phyloP scores from a whole-genome alignment of 768 basidiomycete genomes.

The Boletales sp. region DNA sequence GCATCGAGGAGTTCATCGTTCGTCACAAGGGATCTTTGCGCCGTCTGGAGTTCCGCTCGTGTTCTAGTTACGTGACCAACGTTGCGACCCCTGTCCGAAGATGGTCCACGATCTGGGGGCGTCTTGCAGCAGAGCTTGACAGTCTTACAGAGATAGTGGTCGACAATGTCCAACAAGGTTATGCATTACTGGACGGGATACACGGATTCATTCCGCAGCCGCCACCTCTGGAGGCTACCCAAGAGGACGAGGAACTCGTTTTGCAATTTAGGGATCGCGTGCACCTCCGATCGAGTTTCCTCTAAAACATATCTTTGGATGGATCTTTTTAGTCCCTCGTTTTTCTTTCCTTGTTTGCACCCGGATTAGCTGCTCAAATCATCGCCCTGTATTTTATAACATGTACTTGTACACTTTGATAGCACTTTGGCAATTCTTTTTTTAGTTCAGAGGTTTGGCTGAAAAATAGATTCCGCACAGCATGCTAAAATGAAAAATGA shows the following conservation, averaged over 20 bases:
- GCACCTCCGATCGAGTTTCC: slow-evolving; percentile 4
- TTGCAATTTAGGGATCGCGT: slow-evolving; percentile 11
- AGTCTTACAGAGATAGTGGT: slow-evolving; percentile 24
- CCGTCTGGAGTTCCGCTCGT: slow-evolving; percentile 22
- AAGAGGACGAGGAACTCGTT: slow-evolving; percentile 14
- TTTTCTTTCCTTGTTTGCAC: too few species aligned
- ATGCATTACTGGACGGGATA: slow-evolving; percentile 20
- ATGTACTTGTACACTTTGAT: too few species aligned
- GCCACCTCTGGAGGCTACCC: background rate
- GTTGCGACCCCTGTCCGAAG: slow-evolving; percentile 14
- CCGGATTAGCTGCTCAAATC: too few species aligned
- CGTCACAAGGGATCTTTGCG: slow-evolving; percentile 27
- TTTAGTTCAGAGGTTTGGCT: too few species aligned
- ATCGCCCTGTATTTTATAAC: too few species aligned
- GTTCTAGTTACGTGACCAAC: slow-evolving; percentile 24
- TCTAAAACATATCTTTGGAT: background rate
- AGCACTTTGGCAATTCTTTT: too few species aligned
- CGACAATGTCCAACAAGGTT: slow-evolving; percentile 12
- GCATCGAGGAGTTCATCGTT: slow-evolving; percentile 29
- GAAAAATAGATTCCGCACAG: too few species aligned
- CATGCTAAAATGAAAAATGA: too few species aligned
- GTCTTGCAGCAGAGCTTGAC: slow-evolving; percentile 18
- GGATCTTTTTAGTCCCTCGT: too few species aligned
- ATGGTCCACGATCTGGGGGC: slow-evolving; percentile 28
- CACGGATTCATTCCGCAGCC: slow-evolving; percentile 23